Percentiles rank a stretch among this genome's conserved stretches.
These are phyloP conservation scores for Diaporthe sp. DNA, from an alignment of 2,329 filamentous ascomycete genomes.

Conservation along the genomic window DNA sequence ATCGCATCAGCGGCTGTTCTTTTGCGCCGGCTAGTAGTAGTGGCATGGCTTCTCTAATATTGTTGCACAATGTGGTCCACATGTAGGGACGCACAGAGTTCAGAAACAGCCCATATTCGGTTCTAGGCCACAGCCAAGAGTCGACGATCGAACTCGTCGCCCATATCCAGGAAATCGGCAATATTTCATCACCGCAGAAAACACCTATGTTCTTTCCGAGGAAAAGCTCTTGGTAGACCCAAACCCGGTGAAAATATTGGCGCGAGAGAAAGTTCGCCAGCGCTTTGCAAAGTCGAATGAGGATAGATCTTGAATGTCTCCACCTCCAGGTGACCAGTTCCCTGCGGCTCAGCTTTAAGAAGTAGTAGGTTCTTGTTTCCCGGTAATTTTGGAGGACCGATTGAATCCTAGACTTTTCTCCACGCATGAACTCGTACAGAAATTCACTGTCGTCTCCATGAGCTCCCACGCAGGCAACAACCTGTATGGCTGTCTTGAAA, in stretches of 20 bases:
- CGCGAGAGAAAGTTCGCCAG: neutral
- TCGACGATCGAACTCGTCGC: neutral
- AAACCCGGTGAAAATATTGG: neutral
- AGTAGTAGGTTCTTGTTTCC: neutral
- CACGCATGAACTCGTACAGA: neutral
- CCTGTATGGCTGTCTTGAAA: neutral
- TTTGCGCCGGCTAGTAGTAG: neutral
- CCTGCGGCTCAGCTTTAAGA: neutral
- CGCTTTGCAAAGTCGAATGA: neutral
- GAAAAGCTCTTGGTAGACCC: conserved; percentile 19
- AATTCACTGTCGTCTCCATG: neutral
- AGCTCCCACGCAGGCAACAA: neutral
- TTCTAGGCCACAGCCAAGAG: neutral
- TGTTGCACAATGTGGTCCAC: neutral
- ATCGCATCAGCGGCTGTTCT: neutral
- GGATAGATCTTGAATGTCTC: neutral
- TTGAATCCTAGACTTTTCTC: neutral
- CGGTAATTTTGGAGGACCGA: neutral
- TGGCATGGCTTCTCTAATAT: neutral
- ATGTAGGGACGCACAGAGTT: too few relatives aligned
- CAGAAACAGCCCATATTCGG: neutral
- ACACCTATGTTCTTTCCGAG: neutral
- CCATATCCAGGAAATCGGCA: neutral
- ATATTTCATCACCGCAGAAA: neutral
- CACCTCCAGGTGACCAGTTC: neutral